A percentile compares a stretch with the other conserved stretches of the same genome.
Conservation (phyloP, 768 basidiomycete species). For the Termitomyces sp. region DNA sequence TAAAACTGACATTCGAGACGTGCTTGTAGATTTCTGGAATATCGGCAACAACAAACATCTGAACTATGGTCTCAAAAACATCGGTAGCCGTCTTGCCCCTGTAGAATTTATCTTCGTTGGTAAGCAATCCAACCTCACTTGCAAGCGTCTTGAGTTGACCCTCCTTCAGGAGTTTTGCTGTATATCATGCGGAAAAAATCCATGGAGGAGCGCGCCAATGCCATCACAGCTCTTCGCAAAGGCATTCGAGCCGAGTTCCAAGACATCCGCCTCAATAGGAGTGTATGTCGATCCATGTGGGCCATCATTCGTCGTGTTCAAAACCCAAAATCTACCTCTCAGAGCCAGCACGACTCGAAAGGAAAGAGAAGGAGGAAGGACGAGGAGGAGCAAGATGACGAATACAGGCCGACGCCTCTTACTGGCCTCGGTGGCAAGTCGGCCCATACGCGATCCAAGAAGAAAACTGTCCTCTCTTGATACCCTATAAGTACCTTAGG, state of each 20-base stretch:
- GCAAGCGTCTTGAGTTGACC: background rate
- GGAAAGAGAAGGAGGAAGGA: constrained; percentile 30
- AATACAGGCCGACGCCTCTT: constrained; percentile 46
- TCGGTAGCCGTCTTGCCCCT: constrained; percentile 64
- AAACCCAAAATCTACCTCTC: constrained; percentile 22
- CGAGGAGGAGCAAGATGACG: constrained; percentile 36
- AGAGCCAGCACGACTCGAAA: constrained; percentile 14
- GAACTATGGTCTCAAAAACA: constrained; percentile 47
- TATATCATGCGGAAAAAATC: constrained; percentile 47
- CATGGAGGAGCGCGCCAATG: constrained; percentile 46
- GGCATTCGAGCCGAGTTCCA: constrained; percentile 51
- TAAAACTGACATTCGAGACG: constrained; percentile 48
- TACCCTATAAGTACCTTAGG: background rate
- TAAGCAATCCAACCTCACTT: constrained; percentile 26
- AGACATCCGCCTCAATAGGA: constrained; percentile 64
- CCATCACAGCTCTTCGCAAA: constrained; percentile 55
- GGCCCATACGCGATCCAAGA: constrained; percentile 39
- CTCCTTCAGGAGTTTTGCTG: constrained; percentile 57
- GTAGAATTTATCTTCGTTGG: constrained; percentile 82
- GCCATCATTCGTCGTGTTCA: constrained; percentile 41
- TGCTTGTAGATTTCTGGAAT: constrained; percentile 51
- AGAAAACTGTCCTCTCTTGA: constrained; percentile 19
- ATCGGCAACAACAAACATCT: constrained; percentile 42
- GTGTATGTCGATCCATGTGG: constrained; percentile 59
- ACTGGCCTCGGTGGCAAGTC: constrained; percentile 31